Conservation (phyloP, 225 moss, liverwort and hornwort species). For the Marchantia paleacea region DNA sequence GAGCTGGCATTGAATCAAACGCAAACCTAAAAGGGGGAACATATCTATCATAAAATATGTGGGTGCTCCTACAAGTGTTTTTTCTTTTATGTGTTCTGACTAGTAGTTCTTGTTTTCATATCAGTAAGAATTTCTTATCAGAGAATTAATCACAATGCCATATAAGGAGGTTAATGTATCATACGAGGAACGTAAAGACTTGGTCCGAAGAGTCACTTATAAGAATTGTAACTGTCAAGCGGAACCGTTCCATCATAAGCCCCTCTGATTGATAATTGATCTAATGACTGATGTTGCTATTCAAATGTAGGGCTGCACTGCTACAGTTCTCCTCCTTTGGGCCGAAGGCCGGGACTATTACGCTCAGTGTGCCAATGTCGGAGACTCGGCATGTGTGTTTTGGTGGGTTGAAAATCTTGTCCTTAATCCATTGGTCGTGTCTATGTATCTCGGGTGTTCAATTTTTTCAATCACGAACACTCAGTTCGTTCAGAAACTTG, state of each 20-base stretch:
- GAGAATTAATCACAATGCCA: too few relatives aligned
- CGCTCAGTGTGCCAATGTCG: slow-evolving; percentile 92
- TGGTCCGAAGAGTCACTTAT: too few relatives aligned
- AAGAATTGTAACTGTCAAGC: too few relatives aligned
- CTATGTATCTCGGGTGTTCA: not conserved
- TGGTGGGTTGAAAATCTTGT: slow-evolving; percentile 39
- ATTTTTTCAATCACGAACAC: not conserved
- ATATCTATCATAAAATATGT: not conserved
- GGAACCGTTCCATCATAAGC: too few relatives aligned
- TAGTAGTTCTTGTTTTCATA: not conserved
- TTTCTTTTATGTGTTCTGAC: not conserved
- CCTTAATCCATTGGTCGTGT: not conserved
- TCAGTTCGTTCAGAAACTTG: not conserved
- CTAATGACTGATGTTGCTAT: not conserved
- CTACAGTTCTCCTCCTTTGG: slow-evolving; percentile 87
- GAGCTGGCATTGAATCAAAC: not conserved
- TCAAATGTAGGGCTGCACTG: slow-evolving; percentile 74
- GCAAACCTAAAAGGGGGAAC: not conserved
- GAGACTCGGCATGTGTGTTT: slow-evolving; percentile 84
- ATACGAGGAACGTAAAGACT: too few relatives aligned
- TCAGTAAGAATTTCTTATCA: not conserved
- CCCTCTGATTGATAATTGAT: too few relatives aligned
- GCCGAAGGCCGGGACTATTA: slow-evolving; percentile 62
- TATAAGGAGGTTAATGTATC: too few relatives aligned
- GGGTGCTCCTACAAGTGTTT: not conserved